Conservation (phyloP, 2,329 filamentous ascomycete genomes). For the Stachybotrys elegans region DNA sequence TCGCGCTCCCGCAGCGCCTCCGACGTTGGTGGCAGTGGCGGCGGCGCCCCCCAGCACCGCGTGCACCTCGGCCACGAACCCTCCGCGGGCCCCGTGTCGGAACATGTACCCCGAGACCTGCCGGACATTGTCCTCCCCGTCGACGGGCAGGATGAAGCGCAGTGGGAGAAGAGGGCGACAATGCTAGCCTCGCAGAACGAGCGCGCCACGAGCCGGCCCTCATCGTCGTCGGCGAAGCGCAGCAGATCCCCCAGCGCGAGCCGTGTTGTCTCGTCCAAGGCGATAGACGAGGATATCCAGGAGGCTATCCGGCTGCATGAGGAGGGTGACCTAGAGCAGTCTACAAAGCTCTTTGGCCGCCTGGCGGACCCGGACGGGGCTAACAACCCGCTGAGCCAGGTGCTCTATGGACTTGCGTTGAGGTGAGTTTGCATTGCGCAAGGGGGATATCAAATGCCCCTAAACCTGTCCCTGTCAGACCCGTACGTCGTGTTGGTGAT, state of each 20-base stretch:
- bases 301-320: conserved; percentile 95
- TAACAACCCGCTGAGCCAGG: conserved; percentile 92
- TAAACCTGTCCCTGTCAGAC: too few relatives aligned
- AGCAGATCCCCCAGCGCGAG: conserved; percentile 12
- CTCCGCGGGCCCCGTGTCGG: conserved; percentile 56
- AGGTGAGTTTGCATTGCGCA: too few relatives aligned
- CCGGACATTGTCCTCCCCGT: conserved; percentile 60
- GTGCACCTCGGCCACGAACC: conserved; percentile 59
- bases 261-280: conserved; percentile 39
- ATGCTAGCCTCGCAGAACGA: conserved; percentile 67
- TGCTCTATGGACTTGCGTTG: conserved; percentile 88
- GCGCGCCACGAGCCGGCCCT: conserved; percentile 37
- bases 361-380: conserved; percentile 78
- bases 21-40: conserved; percentile 30
- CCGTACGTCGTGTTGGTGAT: too few relatives aligned
- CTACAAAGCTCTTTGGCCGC: conserved; percentile 78
- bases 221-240: conserved; percentile 17
- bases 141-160: conserved; percentile 54
- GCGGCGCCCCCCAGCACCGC: conserved; percentile 42
- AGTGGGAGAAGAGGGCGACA: conserved; percentile 94
- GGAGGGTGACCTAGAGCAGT: conserved; percentile 68
- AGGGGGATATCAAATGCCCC: not conserved
- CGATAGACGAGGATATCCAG: conserved; percentile 71
- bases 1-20: conserved; percentile 46
- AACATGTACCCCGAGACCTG: conserved; percentile 73